Conservation (phyloP, 106 monocot genomes). For the Chionographis japonica region DNA sequence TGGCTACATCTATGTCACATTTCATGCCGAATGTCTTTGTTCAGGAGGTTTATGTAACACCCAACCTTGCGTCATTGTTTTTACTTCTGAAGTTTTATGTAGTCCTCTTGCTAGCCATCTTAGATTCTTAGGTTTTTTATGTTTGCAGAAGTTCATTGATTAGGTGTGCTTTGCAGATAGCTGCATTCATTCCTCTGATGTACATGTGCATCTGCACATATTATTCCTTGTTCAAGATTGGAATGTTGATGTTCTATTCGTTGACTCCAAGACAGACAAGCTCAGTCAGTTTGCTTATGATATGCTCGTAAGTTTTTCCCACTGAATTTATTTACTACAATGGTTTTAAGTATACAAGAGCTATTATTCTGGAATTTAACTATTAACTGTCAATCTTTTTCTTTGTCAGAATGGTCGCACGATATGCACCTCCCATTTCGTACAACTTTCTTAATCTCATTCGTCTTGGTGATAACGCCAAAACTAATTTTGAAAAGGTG, state of each 20-base stretch:
- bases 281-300: conserved; percentile 96
- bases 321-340: background rate
- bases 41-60: no score
- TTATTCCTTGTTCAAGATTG: conserved; percentile 97
- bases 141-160: background rate
- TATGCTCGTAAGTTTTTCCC: conserved; percentile 84
- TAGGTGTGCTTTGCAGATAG: conserved; percentile 54
- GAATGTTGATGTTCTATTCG: conserved; percentile 97
- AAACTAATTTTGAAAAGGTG: conserved; percentile 96
- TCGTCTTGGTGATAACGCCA: conserved; percentile 66
- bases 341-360: background rate
- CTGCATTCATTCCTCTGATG: conserved; percentile 91
- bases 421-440: conserved; percentile 97
- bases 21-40: no score
- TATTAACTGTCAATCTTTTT: background rate
- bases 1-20: no score
- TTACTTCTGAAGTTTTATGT: background rate
- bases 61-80: no score
- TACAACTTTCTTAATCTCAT: conserved; percentile 98
- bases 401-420: conserved; percentile 87
- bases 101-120: background rate
- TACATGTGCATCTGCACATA: conserved; percentile 99
- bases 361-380: background rate
- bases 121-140: background rate
- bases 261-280: conserved; percentile 90